phyloP scores from a whole-genome alignment of 345 rosid genomes.

The Euphorbia tirucalli region DNA sequence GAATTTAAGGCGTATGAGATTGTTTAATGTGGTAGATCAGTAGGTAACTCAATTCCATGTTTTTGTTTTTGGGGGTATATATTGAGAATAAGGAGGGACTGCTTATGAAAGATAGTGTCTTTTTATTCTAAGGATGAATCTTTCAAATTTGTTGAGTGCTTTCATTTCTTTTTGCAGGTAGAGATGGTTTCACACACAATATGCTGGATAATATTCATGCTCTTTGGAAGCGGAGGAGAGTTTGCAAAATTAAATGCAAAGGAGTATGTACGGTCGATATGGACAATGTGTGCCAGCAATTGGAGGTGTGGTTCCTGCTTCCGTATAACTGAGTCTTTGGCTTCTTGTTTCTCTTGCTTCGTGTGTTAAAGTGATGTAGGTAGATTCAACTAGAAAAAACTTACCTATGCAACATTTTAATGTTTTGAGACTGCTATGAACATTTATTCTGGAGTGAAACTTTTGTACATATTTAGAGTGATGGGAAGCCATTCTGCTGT shows the following conservation, averaged over 20 bases:
- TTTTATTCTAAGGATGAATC: not conserved
- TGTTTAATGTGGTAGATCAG: not conserved
- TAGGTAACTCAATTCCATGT: not conserved
- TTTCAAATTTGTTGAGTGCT: not conserved
- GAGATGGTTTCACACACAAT: constrained; percentile 96
- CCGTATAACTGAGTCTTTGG: not conserved
- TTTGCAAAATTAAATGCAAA: constrained; percentile 86
- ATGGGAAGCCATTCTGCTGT: not conserved
- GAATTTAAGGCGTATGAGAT: too few species aligned
- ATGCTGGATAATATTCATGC: constrained; percentile 93
- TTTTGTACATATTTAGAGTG: not conserved
- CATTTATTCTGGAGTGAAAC: not conserved
- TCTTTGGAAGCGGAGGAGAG: constrained; percentile 80
- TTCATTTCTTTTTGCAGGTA: constrained; percentile 50
- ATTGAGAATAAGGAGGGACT: not conserved
- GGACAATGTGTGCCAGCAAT: constrained; percentile 80
- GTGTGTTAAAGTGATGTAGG: not conserved
- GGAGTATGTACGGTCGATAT: constrained; percentile 97
- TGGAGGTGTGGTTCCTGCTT: constrained; percentile 54
- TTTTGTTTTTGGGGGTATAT: not conserved
- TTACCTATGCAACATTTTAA: not conserved
- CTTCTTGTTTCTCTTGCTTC: not conserved
- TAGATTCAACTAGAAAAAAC: not conserved
- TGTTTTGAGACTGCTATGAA: not conserved
- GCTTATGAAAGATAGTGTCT: not conserved